Evolutionary conservation across 2,329 filamentous ascomycete species (phyloP), one percentile per base, ranked within the genome.

Genomic region (Phialophora macrospora): DNA sequence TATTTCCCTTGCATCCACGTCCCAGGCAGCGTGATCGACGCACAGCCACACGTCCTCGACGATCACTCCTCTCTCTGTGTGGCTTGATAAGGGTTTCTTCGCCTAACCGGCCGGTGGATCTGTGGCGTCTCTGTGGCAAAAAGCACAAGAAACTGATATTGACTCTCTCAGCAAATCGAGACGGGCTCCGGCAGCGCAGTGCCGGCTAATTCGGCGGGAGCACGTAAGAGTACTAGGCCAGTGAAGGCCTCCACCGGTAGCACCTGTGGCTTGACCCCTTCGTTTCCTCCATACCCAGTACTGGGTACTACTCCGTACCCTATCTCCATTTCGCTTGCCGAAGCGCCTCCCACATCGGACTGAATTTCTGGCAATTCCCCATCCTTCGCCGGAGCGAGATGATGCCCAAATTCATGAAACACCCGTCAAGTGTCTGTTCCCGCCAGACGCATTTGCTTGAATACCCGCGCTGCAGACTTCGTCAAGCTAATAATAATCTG

Each of bases 31-130:
- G 9, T 48, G 60, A 63, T 68, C 62, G 66, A 56, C 65, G 60
- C 63, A 65, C 65, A 60, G 62, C 62, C 62, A 64, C 65, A 60
- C 60, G 56, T 57, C 59, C 22, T 26, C 52, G 52, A 55, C 28
- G 28, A 55, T 34, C 52, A 20, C 17, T 17, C 38, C 17, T 44
- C 38, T n/a, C 38, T 2, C 38, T n/a, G 38, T 44, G 38, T 44
- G 38, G 38, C 38, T 44, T 44, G 38, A 44, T 44, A 44, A 44
- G 38, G 14, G 38, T 44, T 44, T 52, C 12, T 52, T 52, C 26
- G 26, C 48, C 9, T 22, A 6, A 2, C n/a, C n/a, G 5, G 22
- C 49, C 49, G 32, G 30, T 7, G 26, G 14, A 41, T 12, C 46
- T 64, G 62, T 64, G 62, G 62, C 48, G 48, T 49, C 48, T 22